Conservation (phyloP, 208 protist species). For the Crithidia expoeki region DNA sequence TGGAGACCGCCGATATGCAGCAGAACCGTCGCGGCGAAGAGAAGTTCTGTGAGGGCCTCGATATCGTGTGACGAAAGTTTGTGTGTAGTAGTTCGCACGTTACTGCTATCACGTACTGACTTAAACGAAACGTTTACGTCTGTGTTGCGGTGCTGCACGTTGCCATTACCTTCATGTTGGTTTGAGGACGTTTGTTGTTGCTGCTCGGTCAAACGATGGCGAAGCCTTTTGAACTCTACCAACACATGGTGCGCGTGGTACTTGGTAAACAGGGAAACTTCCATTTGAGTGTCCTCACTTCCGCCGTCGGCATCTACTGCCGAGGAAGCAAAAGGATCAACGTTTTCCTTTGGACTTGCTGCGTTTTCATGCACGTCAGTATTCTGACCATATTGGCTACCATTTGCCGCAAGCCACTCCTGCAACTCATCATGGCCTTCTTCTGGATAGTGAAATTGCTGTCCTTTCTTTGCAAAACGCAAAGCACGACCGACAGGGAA, state of each 20-base stretch:
- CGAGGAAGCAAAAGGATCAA: background rate
- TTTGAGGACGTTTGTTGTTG: background rate
- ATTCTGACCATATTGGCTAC: background rate
- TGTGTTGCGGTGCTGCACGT: background rate
- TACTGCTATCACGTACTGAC: background rate
- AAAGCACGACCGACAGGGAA: conserved; percentile 49
- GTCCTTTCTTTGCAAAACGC: conserved; percentile 34
- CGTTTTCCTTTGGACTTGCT: background rate
- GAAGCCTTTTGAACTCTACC: conserved; percentile 39
- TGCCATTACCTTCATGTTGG: background rate
- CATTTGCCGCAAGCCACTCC: conserved; percentile 7
- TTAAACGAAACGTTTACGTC: background rate
- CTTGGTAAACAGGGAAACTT: conserved; percentile 44
- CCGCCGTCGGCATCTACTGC: background rate
- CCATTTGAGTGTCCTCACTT: conserved; percentile 2
- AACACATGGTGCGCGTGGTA: conserved; percentile 83
- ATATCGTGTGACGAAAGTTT: background rate
- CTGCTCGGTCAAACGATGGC: conserved; percentile 2
- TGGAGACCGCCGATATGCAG: conserved; percentile 71
- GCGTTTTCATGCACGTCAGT: too few species aligned
- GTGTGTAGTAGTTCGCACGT: background rate
- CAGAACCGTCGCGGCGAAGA: conserved; percentile 60
- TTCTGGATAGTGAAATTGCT: conserved; percentile 7
- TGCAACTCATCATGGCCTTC: conserved; percentile 18
- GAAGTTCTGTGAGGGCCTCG: conserved; percentile 29